Percentiles rank a stretch among this genome's conserved stretches.
phyloP scores from a whole-genome alignment of 345 rosid species.

The Pelargonium nanum region DNA sequence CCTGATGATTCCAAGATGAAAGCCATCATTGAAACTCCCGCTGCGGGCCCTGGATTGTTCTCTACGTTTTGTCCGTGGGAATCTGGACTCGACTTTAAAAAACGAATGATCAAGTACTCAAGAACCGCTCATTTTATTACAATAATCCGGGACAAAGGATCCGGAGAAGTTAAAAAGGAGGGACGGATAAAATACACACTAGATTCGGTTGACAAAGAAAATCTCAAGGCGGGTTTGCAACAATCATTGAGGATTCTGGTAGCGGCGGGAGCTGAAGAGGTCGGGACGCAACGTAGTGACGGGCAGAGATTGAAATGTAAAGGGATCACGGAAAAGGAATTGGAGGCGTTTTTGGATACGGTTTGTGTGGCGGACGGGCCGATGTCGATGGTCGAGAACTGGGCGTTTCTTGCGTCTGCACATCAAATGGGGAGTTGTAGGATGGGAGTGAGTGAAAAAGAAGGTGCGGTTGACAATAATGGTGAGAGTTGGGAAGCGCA shows the following conservation, averaged over 20 bases:
- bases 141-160: slow-evolving; percentile 17
- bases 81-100: slow-evolving; percentile 45
- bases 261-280: slow-evolving; percentile 11
- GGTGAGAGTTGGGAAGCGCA: slow-evolving; percentile 16
- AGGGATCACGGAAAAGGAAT: slow-evolving; percentile 8
- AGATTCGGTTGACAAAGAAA: slow-evolving; percentile 4
- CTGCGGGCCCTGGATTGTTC: slow-evolving; percentile 36
- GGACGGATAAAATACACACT: slow-evolving; percentile 11
- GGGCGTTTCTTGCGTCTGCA: slow-evolving; percentile 10
- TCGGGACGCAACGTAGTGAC: slow-evolving; percentile 14
- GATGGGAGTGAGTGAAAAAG: slow-evolving; percentile 10
- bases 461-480: slow-evolving; percentile 11
- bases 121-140: slow-evolving; percentile 44
- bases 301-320: slow-evolving; percentile 15
- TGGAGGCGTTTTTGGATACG: slow-evolving; percentile 10
- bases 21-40: slow-evolving; percentile 56
- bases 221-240: slow-evolving; percentile 8
- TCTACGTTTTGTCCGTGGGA: slow-evolving; percentile 43
- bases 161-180: slow-evolving; percentile 12
- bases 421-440: slow-evolving; percentile 19
- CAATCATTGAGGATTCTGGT: slow-evolving; percentile 12
- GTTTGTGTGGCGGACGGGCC: neutral
- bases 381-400: slow-evolving; percentile 1
- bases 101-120: slow-evolving; percentile 38
- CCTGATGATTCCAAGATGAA: slow-evolving; percentile 15